phyloP scores from a whole-genome alignment of 306 rosid genomes.

The Casuarina glauca region DNA sequence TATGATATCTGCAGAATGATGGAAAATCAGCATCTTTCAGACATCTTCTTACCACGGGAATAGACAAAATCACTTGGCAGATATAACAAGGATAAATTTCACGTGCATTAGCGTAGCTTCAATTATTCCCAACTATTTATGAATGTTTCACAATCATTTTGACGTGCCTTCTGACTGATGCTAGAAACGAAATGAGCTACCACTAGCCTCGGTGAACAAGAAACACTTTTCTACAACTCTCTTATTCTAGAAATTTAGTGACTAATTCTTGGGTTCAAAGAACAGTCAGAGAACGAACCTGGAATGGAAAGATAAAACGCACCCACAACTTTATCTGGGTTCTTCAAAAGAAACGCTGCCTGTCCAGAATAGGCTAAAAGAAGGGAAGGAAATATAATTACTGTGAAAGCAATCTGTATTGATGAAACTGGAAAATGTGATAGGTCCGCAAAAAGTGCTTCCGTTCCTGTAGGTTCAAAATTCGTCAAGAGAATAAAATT shows the following conservation, averaged over 20 bases:
- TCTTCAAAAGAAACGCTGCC: constrained; percentile 83
- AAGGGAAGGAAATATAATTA: constrained; percentile 94
- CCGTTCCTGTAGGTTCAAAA: constrained; percentile 73
- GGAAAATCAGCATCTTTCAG: constrained; percentile 34
- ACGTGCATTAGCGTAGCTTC: not conserved
- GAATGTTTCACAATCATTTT: not conserved
- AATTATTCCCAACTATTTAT: not conserved
- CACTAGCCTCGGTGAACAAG: not conserved
- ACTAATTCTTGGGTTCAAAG: not conserved
- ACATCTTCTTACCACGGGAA: constrained; percentile 5
- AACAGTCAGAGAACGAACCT: constrained; percentile 47
- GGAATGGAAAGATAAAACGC: constrained; percentile 92
- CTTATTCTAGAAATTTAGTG: not conserved
- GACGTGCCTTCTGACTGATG: not conserved
- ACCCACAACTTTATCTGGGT: constrained; percentile 46
- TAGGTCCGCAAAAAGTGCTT: constrained; percentile 95
- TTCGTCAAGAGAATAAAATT: constrained; percentile 31
- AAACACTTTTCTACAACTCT: not conserved
- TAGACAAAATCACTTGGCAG: constrained; percentile 3
- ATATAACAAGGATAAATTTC: not conserved
- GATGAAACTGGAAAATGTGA: constrained; percentile 96
- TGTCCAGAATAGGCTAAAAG: constrained; percentile 95
- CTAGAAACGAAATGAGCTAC: not conserved
- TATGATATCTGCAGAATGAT: constrained; percentile 51
- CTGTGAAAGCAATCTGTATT: constrained; percentile 89